Conservation (phyloP, 495 filamentous ascomycete species). For the Saxophila tyrrhenica region DNA sequence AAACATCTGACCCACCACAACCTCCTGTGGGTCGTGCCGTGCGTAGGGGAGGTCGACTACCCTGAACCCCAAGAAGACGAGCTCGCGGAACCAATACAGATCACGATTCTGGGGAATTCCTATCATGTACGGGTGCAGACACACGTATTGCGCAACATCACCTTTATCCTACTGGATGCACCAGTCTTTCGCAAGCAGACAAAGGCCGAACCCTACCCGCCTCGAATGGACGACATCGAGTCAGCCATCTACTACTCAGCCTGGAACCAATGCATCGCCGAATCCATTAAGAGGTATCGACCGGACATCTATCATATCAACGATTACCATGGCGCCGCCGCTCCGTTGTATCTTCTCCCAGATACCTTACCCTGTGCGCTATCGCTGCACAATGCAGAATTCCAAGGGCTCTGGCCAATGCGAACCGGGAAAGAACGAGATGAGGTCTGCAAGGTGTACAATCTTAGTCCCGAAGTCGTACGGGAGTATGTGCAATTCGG, state of each 20-base stretch:
- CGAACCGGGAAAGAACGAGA: constrained; percentile 51
- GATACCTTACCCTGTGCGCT: constrained; percentile 48
- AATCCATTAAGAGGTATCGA: constrained; percentile 45
- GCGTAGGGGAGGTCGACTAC: constrained; percentile 57
- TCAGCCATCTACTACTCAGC: constrained; percentile 60
- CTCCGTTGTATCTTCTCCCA: constrained; percentile 58
- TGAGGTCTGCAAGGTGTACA: constrained; percentile 62
- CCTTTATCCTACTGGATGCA: constrained; percentile 57
- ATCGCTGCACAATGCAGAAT: constrained; percentile 56
- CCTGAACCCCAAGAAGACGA: constrained; percentile 27
- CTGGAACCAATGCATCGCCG: constrained; percentile 60
- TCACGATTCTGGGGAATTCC: constrained; percentile 49
- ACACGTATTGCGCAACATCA: constrained; percentile 53
- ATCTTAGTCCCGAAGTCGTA: constrained; percentile 41
- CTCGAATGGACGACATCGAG: constrained; percentile 63
- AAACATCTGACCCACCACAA: constrained; percentile 55
- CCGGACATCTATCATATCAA: constrained; percentile 70
- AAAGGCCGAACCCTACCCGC: constrained; percentile 53
- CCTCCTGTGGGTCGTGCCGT: constrained; percentile 66
- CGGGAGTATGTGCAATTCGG: constrained; percentile 53
- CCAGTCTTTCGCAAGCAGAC: constrained; percentile 60
- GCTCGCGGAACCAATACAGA: constrained; percentile 48
- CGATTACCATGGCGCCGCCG: constrained; percentile 64
- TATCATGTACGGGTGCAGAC: constrained; percentile 57
- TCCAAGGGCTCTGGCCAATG: constrained; percentile 65